Conservation (phyloP, 176 grass and related monocot species). For the Cenchrus purpureus region DNA sequence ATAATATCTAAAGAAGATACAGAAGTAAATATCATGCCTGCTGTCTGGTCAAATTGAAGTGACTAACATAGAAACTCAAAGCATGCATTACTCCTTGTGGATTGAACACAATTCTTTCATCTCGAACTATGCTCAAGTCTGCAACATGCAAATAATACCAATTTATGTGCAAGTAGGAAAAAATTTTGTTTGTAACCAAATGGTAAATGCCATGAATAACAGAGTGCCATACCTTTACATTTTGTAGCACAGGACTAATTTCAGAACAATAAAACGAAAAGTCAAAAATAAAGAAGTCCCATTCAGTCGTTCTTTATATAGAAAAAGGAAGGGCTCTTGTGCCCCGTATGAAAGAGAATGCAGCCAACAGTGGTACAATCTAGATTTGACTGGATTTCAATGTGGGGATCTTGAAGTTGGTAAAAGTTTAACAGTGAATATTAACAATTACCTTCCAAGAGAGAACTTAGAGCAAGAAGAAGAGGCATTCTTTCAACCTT, state of each 20-base stretch:
- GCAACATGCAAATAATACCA: conserved; percentile 38
- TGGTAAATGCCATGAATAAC: background rate
- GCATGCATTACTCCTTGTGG: conserved; percentile 82
- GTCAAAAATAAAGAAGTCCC: background rate
- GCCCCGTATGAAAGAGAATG: conserved; percentile 10
- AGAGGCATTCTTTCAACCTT: conserved; percentile 68
- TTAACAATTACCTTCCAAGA: conserved; percentile 72
- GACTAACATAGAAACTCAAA: conserved; percentile 74
- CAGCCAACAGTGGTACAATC: background rate
- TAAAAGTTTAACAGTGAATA: background rate
- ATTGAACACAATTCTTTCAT: conserved; percentile 67
- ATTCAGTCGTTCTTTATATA: background rate
- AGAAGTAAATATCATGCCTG: conserved; percentile 59
- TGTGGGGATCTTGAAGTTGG: background rate
- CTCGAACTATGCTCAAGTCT: conserved; percentile 68
- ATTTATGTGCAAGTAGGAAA: conserved; percentile 27
- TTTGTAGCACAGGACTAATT: background rate
- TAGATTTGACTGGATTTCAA: background rate
- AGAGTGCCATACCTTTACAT: background rate
- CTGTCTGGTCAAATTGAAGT: conserved; percentile 88
- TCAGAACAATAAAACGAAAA: background rate
- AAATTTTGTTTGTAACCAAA: conserved; percentile 26
- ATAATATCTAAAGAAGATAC: conserved; percentile 21
- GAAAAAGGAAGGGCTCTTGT: conserved; percentile 16
- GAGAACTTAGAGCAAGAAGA: conserved; percentile 63